Evolutionary conservation across 768 basidiomycete species (phyloP).

Genomic region (Lentinula sp.): DNA sequence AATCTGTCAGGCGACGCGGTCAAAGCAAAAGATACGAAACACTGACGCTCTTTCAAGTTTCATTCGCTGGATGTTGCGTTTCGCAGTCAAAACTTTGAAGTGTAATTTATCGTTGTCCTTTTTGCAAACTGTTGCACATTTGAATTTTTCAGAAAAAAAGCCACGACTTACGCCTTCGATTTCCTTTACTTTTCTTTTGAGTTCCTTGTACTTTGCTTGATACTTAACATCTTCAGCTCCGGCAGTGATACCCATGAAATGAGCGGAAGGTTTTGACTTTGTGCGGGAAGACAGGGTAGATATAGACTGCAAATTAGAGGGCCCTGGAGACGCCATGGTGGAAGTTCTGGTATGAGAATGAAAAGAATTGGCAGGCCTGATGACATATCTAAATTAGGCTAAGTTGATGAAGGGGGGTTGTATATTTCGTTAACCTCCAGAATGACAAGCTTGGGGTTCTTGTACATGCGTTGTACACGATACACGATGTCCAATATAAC

Average conservation of each 20-base stretch:
- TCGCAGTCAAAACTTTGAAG: conserved; percentile 73
- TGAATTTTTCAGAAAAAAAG: conserved; percentile 9
- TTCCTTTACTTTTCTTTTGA: conserved; percentile 84
- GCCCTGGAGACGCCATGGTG: conserved; percentile 51
- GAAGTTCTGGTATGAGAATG: conserved; percentile 56
- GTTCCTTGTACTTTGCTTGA: conserved; percentile 81
- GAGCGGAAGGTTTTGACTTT: conserved; percentile 37
- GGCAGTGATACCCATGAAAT: conserved; percentile 60
- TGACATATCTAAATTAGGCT: conserved; percentile 6
- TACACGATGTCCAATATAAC: neutral
- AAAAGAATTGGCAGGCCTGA: conserved; percentile 28
- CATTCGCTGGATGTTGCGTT: conserved; percentile 80
- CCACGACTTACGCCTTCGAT: conserved; percentile 63
- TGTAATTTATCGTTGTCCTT: conserved; percentile 89
- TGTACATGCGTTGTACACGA: neutral
- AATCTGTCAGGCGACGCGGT: conserved; percentile 1
- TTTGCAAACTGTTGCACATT: conserved; percentile 13
- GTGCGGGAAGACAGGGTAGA: conserved; percentile 28
- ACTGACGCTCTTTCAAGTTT: conserved; percentile 86
- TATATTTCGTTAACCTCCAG: neutral
- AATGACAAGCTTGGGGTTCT: neutral
- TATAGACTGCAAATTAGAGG: conserved; percentile 33
- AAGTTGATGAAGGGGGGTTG: neutral
- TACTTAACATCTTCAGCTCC: conserved; percentile 85
- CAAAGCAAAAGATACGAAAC: conserved; percentile 13